Conservation (phyloP, 73 alveolate species). For the Durusdinium trenchii region DNA sequence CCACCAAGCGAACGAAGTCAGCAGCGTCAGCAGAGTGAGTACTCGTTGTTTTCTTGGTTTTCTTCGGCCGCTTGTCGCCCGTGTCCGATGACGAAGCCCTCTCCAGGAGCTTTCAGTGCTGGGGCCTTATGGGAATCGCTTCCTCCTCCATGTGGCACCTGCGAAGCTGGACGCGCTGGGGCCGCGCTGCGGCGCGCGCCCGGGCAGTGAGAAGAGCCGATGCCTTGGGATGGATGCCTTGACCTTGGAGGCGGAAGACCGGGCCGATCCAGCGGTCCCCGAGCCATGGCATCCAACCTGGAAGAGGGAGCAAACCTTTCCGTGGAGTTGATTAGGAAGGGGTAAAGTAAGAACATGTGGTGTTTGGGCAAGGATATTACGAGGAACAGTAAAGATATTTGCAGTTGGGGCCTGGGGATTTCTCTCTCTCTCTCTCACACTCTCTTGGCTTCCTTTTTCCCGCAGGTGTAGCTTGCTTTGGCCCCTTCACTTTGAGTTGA, state of each 20-base stretch:
- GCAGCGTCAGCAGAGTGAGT: no score
- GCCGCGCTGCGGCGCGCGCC: slow-evolving; percentile 29
- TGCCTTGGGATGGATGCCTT: slow-evolving; percentile 38
- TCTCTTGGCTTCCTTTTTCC: no score
- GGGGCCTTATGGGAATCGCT: slow-evolving; percentile 74
- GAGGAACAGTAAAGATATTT: no score
- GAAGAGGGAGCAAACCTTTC: neutral
- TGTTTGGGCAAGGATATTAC: no score
- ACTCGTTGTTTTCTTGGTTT: no score
- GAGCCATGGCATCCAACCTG: neutral
- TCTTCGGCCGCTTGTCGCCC: neutral
- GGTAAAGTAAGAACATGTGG: no score
- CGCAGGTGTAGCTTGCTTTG: no score
- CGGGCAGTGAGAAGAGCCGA: slow-evolving; percentile 64
- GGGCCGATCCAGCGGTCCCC: neutral
- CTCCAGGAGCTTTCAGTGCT: slow-evolving; percentile 20
- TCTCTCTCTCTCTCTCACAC: no score
- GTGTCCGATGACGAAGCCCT: neutral
- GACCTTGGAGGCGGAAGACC: slow-evolving; percentile 37
- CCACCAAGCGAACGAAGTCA: no score
- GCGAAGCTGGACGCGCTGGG: neutral
- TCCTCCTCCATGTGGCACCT: slow-evolving; percentile 49
- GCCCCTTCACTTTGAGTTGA: no score
- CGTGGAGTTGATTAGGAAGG: no score
- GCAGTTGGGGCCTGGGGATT: no score